Evolutionary conservation across 495 filamentous ascomycete genomes (phyloP).

Genomic region (Annulohypoxylon stygium): DNA sequence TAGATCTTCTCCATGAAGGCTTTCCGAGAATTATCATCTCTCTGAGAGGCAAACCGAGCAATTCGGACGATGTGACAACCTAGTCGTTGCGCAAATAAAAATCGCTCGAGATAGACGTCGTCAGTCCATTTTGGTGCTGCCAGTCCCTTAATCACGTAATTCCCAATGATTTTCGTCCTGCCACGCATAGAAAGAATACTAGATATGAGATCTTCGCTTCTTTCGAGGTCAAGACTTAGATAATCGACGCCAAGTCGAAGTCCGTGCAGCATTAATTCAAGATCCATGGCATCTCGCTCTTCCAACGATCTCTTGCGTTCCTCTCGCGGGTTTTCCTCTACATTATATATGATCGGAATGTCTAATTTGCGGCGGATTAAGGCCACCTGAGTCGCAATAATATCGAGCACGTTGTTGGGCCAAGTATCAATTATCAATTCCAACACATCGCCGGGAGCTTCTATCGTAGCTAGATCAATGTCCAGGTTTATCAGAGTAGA

Average conservation of each 20-base stretch:
- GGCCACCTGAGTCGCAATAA: constrained; percentile 69
- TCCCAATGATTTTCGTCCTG: constrained; percentile 80
- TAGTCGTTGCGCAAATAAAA: constrained; percentile 68
- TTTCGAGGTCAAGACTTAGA: constrained; percentile 73
- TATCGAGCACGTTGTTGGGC: constrained; percentile 65
- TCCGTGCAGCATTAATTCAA: constrained; percentile 74
- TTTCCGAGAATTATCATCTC: constrained; percentile 69
- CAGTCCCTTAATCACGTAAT: constrained; percentile 66
- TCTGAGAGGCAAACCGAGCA: constrained; percentile 68
- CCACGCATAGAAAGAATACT: constrained; percentile 71
- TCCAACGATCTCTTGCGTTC: constrained; percentile 53
- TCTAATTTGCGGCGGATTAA: constrained; percentile 73
- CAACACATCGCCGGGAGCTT: constrained; percentile 78
- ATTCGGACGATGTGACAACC: constrained; percentile 80
- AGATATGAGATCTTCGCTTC: constrained; percentile 64
- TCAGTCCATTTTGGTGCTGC: constrained; percentile 72
- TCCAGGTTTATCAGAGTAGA: constrained; percentile 68
- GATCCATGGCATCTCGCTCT: constrained; percentile 65
- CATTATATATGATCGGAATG: constrained; percentile 76
- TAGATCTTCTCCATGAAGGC: constrained; percentile 66
- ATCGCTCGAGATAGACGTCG: constrained; percentile 66
- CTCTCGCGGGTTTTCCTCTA: constrained; percentile 67
- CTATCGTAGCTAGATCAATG: constrained; percentile 71
- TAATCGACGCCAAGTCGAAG: constrained; percentile 82
- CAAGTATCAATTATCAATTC: constrained; percentile 76